A percentile compares a stretch with the other conserved stretches of the same genome.
Evolutionary conservation across 495 filamentous ascomycete genomes (phyloP).

Genomic region (Penicillium lividum): DNA sequence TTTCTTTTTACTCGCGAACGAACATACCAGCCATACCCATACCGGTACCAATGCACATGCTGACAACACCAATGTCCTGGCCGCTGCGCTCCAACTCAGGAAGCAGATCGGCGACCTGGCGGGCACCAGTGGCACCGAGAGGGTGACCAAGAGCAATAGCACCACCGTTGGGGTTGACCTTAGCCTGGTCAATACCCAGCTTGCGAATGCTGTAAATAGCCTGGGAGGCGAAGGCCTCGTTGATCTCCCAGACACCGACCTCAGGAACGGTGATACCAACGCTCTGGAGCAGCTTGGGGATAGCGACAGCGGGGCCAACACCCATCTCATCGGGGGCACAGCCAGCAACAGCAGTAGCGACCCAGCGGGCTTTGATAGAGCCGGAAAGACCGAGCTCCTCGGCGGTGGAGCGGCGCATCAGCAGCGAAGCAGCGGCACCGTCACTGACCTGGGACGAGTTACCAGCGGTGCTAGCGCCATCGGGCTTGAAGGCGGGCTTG

Average conservation of each 20-base stretch:
- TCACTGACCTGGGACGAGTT: slow-evolving; percentile 87
- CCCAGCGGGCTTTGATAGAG: slow-evolving; percentile 77
- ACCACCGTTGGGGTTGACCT: slow-evolving; percentile 89
- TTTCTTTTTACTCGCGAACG: slow-evolving; percentile 66
- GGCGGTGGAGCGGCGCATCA: slow-evolving; percentile 86
- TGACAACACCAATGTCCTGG: slow-evolving; percentile 69
- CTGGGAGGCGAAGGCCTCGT: slow-evolving; percentile 93
- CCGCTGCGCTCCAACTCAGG: slow-evolving; percentile 64
- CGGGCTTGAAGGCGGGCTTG: slow-evolving; percentile 78
- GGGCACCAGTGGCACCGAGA: slow-evolving; percentile 85
- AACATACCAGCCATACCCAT: slow-evolving; percentile 90
- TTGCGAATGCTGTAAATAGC: slow-evolving; percentile 76
- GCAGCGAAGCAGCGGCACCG: slow-evolving; percentile 77
- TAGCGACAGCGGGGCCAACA: slow-evolving; percentile 80
- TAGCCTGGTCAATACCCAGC: slow-evolving; percentile 65
- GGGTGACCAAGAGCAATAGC: slow-evolving; percentile 93
- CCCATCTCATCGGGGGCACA: slow-evolving; percentile 93
- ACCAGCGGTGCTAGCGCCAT: slow-evolving; percentile 79
- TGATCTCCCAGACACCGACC: slow-evolving; percentile 91
- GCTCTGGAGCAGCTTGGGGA: slow-evolving; percentile 72
- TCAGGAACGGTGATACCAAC: slow-evolving; percentile 66
- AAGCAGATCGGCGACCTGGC: slow-evolving; percentile 76
- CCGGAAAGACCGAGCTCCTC: slow-evolving; percentile 66
- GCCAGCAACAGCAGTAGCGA: slow-evolving; percentile 69
- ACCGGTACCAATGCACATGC: slow-evolving; percentile 91